A percentile compares a stretch with the other conserved stretches of the same genome.
Evolutionary conservation across 805 yeast species (phyloP).

Genomic region (Teunomyces pallodes): DNA sequence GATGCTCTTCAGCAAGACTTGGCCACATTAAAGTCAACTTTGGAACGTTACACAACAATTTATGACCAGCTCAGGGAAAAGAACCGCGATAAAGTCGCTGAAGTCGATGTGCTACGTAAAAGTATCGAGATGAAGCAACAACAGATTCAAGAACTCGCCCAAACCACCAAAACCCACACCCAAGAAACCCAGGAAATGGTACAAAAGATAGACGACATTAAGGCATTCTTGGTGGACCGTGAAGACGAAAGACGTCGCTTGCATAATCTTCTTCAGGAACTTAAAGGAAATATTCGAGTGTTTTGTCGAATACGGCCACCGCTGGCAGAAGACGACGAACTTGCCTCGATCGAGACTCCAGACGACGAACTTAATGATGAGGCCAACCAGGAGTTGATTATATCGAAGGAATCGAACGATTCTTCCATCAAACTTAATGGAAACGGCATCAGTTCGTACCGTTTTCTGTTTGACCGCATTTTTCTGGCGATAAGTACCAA

Average conservation of each 20-base stretch:
- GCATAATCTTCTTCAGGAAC: slow-evolving; percentile 76
- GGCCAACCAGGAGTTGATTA: slow-evolving; percentile 33
- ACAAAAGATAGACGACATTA: slow-evolving; percentile 9
- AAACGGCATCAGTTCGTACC: slow-evolving; percentile 20
- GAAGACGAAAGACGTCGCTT: slow-evolving; percentile 59
- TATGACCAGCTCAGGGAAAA: slow-evolving; percentile 5
- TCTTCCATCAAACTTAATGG: slow-evolving; percentile 2
- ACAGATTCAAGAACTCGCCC: slow-evolving; percentile 8
- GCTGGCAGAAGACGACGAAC: slow-evolving; percentile 11
- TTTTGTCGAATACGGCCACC: slow-evolving; percentile 82
- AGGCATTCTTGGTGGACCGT: slow-evolving; percentile 41
- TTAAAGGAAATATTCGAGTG: slow-evolving; percentile 90
- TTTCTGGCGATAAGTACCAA: slow-evolving; percentile 59
- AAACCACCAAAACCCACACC: slow-evolving; percentile 4
- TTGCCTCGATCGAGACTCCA: slow-evolving; percentile 16
- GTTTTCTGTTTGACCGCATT: slow-evolving; percentile 75
- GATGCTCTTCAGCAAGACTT: slow-evolving; percentile 8
- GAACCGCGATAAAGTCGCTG: slow-evolving; percentile 11
- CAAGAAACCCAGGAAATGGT: slow-evolving; percentile 6
- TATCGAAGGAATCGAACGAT: slow-evolving; percentile 16
- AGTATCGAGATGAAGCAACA: slow-evolving; percentile 9
- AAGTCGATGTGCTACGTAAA: slow-evolving; percentile 14
- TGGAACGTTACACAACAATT: slow-evolving; percentile 1
- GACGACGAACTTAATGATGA: slow-evolving; percentile 30
- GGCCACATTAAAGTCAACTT: not conserved